Base-by-base conservation (phyloP, 805 yeast genomes). In the Grigorovia transvaalensis region DNA sequence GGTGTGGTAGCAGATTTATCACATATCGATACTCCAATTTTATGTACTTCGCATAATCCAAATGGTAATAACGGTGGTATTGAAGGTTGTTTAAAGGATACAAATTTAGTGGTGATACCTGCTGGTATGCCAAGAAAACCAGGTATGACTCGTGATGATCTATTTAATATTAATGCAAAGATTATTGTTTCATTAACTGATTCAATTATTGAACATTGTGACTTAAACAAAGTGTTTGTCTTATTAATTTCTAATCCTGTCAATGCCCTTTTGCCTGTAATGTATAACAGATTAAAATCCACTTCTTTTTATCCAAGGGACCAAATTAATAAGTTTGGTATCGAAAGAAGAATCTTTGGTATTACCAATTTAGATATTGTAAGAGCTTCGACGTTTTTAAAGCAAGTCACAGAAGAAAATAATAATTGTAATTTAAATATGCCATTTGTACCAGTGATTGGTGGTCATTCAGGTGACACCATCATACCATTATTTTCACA, bases 381-480 rank as follows among this genome's bases (percentile, higher is more conserved):
- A 53, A 80, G 97, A 63, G 67, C 68, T 9, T 89, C 96, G 51
- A 84, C 88, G 68, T 88, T 88, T 69, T 71, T 84, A 55, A 76
- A 88, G 46, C 81, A 80, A 59, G 69, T 80, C 48, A 66, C 63
- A 43, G 65, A 67, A 56, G 75, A 86, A 49, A 73, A 77, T 57
- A 23, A 17, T 9, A 33, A 33, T 8, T 33, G 4, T 33, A 18
- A 46, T n/a, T 15, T 42, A 9, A 76, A 73, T 57, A 77, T 68
- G 59, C 66, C 67, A 8, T 55, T 76, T 59, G 74, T 88, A 51
- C 82, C 88, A 19, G 29, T 46, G 30, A 74, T 89, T 59, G 97
- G 96, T 56, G 97, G 97, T 50, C 97, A 89, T 75, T 87, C 96
- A 35, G 96, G 96, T 57, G 91, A 85, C 66, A 89, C 96, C 48